Evolutionary conservation across 2,329 filamentous ascomycete genomes (phyloP).

Genomic region (Trichoderma polysporum): DNA sequence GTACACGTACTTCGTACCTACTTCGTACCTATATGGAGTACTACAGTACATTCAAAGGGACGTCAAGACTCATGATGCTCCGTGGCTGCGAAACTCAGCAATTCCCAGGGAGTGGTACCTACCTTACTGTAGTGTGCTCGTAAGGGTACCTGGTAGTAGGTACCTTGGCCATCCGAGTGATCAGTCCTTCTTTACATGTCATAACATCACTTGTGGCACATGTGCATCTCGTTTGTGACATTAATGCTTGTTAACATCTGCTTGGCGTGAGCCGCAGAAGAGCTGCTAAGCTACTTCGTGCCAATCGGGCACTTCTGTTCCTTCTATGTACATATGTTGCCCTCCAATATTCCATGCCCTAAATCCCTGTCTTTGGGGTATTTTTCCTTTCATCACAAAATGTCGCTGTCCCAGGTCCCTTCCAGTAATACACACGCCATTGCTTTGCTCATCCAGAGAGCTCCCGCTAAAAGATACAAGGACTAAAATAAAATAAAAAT

Average conservation of each 20-base stretch:
- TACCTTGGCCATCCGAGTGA: not conserved
- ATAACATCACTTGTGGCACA: not conserved
- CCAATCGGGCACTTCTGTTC: not conserved
- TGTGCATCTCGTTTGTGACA: not conserved
- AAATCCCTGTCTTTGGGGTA: not conserved
- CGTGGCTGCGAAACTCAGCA: no score
- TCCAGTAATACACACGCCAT: not conserved
- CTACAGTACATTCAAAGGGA: not conserved
- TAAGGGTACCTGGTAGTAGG: not conserved
- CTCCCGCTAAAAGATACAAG: not conserved
- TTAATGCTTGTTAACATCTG: not conserved
- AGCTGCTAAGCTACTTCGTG: not conserved
- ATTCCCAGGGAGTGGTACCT: no score
- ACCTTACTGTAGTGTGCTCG: no score
- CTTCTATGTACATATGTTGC: conserved; percentile 1
- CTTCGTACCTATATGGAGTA: no score
- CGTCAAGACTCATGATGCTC: not conserved
- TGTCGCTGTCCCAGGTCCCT: not conserved
- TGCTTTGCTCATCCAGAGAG: not conserved
- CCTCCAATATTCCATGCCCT: not conserved
- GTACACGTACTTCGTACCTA: not conserved
- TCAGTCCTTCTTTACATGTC: not conserved
- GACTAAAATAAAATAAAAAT: not conserved
- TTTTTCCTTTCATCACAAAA: not conserved
- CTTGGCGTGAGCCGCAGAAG: conserved; percentile 8